Percentiles rank a stretch among this genome's conserved stretches.
These are phyloP conservation scores for Curvularia lunata DNA, from an alignment of 2,329 filamentous ascomycete species.

Conservation along the genomic window DNA sequence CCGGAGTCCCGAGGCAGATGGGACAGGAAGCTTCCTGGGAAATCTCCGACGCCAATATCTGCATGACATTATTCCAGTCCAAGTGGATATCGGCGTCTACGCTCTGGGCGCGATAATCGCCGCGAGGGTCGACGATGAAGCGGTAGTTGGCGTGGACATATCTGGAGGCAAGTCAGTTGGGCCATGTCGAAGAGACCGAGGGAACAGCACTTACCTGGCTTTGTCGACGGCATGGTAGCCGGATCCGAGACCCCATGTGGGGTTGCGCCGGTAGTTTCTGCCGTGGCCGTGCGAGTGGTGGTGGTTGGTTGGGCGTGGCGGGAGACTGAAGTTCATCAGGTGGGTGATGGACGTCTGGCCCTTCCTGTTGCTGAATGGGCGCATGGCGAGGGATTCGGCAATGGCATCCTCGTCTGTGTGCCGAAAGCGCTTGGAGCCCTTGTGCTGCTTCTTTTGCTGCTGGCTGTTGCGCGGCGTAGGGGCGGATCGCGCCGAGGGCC, in stretches of 20 bases:
- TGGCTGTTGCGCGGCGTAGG: conserved; percentile 75
- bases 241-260: conserved; percentile 83
- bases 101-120: conserved; percentile 79
- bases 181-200: neutral
- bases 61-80: conserved; percentile 88
- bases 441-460: conserved; percentile 79
- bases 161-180: conserved; percentile 55
- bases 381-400: conserved; percentile 75
- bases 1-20: conserved; percentile 90
- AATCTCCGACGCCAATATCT: conserved; percentile 87
- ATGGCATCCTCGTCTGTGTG: conserved; percentile 84
- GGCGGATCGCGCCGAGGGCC: conserved; percentile 46
- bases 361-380: conserved; percentile 72
- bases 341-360: conserved; percentile 98
- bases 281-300: conserved; percentile 63
- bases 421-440: conserved; percentile 75
- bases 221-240: conserved; percentile 92
- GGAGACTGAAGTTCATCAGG: conserved; percentile 87
- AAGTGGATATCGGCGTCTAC: conserved; percentile 86
- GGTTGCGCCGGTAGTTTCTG: conserved; percentile 65
- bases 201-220: conserved; percentile 66
- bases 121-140: conserved; percentile 87
- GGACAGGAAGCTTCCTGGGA: conserved; percentile 90
- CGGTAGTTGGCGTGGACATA: conserved; percentile 97
- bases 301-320: conserved; percentile 71